Conservation (phyloP, 2,329 filamentous ascomycete genomes). For the Catunica adiposa region DNA sequence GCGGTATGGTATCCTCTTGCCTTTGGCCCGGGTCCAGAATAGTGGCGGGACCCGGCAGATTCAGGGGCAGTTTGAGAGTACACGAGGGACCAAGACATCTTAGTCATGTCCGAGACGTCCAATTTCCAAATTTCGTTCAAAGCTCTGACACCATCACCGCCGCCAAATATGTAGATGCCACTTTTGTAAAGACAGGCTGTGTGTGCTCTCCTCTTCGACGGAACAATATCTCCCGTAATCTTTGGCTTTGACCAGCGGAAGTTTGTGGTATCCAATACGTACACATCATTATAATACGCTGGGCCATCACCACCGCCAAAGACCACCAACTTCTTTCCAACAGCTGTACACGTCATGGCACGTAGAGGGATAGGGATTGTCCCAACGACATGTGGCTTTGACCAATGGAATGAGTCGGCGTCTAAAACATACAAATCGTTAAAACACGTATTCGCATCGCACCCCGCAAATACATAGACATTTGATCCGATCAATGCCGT, state of each 20-base stretch:
- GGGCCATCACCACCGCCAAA: slow-evolving; percentile 56
- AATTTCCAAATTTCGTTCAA: slow-evolving; percentile 59
- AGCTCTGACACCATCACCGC: slow-evolving; percentile 52
- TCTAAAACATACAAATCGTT: slow-evolving; percentile 54
- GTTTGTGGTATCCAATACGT: slow-evolving; percentile 54
- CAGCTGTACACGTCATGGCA: slow-evolving; percentile 56
- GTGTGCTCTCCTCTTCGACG: slow-evolving; percentile 47
- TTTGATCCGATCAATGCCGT: slow-evolving; percentile 49
- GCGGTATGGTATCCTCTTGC: slow-evolving; percentile 55
- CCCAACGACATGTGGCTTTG: slow-evolving; percentile 44
- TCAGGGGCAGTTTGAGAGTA: slow-evolving; percentile 29
- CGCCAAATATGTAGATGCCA: slow-evolving; percentile 56
- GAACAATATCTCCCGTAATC: slow-evolving; percentile 39
- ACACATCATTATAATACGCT: slow-evolving; percentile 56
- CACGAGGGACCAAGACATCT: slow-evolving; percentile 53
- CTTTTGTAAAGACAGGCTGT: slow-evolving; percentile 57
- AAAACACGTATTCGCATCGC: slow-evolving; percentile 49
- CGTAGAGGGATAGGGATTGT: slow-evolving; percentile 48
- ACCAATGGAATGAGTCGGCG: slow-evolving; percentile 55
- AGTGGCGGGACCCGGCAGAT: neutral
- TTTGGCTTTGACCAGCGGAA: slow-evolving; percentile 49
- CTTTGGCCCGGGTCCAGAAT: slow-evolving; percentile 28
- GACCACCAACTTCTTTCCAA: slow-evolving; percentile 52
- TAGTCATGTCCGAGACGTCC: slow-evolving; percentile 47
- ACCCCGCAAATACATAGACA: slow-evolving; percentile 53